phyloP scores from a whole-genome alignment of 2,329 filamentous ascomycete species.

The Metarhizium humberi region DNA sequence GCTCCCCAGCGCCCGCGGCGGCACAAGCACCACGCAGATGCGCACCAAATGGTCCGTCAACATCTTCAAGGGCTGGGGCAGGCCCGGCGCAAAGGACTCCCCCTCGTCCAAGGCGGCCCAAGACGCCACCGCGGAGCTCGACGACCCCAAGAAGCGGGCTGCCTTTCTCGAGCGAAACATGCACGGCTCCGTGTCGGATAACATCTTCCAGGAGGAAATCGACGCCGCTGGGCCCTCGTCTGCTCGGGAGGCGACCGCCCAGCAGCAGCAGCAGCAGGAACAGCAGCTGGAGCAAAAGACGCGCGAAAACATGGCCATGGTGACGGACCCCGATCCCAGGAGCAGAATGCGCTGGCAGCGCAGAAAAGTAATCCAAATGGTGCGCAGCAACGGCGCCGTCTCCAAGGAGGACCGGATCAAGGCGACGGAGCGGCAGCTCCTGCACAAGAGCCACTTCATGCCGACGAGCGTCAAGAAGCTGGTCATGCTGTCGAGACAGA shows the following conservation, averaged over 20 bases:
- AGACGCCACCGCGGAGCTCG: conserved; percentile 24
- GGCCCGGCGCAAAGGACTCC: conserved; percentile 19
- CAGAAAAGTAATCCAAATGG: conserved; percentile 71
- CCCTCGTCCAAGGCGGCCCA: conserved; percentile 17
- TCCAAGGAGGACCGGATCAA: conserved; percentile 57
- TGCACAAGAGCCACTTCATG: conserved; percentile 58
- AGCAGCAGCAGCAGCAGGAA: not conserved
- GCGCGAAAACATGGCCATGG: conserved; percentile 46
- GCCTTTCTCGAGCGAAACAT: conserved; percentile 30
- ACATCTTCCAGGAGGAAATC: conserved; percentile 54
- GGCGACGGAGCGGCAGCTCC: conserved; percentile 47
- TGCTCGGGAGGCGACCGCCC: conserved; percentile 7
- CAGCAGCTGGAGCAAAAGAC: conserved; percentile 26
- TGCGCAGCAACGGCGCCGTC: conserved; percentile 47
- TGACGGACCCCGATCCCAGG: conserved; percentile 66
- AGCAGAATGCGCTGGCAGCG: conserved; percentile 68
- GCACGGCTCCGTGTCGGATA: conserved; percentile 39
- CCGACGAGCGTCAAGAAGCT: conserved; percentile 91
- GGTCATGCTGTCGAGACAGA: conserved; percentile 74
- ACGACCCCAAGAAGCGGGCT: conserved; percentile 32
- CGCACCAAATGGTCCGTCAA: conserved; percentile 35
- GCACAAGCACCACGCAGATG: conserved; percentile 15
- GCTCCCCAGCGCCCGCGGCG: conserved; percentile 6
- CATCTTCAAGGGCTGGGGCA: conserved; percentile 28
- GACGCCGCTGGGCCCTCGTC: conserved; percentile 24